phyloP scores from a whole-genome alignment of 2,329 filamentous ascomycete genomes.

The Ascochyta clinopodiicola region DNA sequence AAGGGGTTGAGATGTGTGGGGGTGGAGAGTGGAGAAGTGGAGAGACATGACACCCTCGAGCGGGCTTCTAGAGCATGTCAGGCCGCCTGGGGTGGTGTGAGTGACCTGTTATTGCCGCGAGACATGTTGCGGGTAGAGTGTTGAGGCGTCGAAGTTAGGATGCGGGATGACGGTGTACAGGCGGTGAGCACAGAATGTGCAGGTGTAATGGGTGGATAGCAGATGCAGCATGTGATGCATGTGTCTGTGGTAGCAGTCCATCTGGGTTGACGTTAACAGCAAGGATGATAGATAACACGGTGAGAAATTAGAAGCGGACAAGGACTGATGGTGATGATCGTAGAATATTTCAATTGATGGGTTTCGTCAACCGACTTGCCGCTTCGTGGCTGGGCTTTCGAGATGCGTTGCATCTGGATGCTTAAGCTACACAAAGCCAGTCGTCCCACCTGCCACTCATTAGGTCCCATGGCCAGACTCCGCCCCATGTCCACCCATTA shows the following conservation, averaged over 20 bases:
- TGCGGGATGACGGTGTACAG: slow-evolving; percentile 11
- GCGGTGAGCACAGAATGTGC: slow-evolving; percentile 9
- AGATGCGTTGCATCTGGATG: slow-evolving; percentile 19
- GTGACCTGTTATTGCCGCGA: background rate
- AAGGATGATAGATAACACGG: background rate
- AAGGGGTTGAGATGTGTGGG: background rate
- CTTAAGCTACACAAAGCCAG: slow-evolving; percentile 13
- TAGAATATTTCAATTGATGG: slow-evolving; percentile 11
- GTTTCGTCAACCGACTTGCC: background rate
- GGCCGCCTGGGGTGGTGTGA: slow-evolving; percentile 6
- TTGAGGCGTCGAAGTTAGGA: slow-evolving; percentile 6
- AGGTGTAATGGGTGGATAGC: background rate
- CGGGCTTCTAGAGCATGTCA: slow-evolving; percentile 2
- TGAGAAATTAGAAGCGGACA: background rate
- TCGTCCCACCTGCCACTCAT: slow-evolving; percentile 24
- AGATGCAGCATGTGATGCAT: slow-evolving; percentile 7
- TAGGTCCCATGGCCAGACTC: slow-evolving; percentile 20
- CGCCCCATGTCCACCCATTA: slow-evolving; percentile 22
- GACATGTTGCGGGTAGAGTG: slow-evolving; percentile 9
- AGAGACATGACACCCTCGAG: background rate
- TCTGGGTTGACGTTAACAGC: background rate
- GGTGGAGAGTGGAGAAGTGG: background rate
- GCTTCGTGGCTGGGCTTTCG: background rate
- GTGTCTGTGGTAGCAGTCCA: background rate
- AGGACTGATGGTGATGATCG: background rate